These are phyloP conservation scores for Antitrichia curtipendula DNA, from an alignment of 225 moss, liverwort and hornwort genomes.

Conservation along the genomic window DNA sequence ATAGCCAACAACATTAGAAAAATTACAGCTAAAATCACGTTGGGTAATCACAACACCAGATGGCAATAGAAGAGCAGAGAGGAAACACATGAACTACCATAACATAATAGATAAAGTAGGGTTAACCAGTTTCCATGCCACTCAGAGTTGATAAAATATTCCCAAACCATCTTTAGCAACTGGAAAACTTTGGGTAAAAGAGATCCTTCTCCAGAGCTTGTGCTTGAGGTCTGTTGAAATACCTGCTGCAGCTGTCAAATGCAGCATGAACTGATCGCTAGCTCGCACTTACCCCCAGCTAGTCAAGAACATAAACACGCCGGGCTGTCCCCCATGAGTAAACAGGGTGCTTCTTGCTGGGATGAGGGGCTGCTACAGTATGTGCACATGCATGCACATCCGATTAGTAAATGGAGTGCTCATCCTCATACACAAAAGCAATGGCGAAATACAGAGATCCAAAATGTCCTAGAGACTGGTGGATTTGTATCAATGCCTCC, in stretches of 20 bases:
- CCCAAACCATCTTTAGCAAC: neutral
- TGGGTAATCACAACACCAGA: neutral
- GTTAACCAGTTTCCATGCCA: slow-evolving; percentile 5
- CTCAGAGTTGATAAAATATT: neutral
- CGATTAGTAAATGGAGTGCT: slow-evolving; percentile 79
- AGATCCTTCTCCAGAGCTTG: slow-evolving; percentile 53
- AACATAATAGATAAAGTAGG: slow-evolving; percentile 1
- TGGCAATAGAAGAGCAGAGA: neutral
- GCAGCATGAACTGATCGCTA: slow-evolving; percentile 86
- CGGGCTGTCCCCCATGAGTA: slow-evolving; percentile 71
- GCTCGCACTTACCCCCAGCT: slow-evolving; percentile 97
- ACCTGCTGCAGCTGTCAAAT: slow-evolving; percentile 99
- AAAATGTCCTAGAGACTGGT: slow-evolving; percentile 11
- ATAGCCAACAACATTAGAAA: neutral
- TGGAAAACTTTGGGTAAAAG: neutral
- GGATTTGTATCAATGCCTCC: slow-evolving; percentile 4
- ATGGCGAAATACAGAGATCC: slow-evolving; percentile 14
- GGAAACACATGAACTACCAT: neutral
- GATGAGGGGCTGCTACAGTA: slow-evolving; percentile 99
- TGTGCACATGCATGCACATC: slow-evolving; percentile 99
- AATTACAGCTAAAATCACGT: neutral
- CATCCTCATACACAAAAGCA: slow-evolving; percentile 14
- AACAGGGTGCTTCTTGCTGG: slow-evolving; percentile 84
- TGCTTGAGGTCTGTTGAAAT: slow-evolving; percentile 83
- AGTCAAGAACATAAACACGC: slow-evolving; percentile 60